These are phyloP conservation scores for Rhodotorula diobovata DNA, from an alignment of 768 basidiomycete species.

Conservation along the genomic window DNA sequence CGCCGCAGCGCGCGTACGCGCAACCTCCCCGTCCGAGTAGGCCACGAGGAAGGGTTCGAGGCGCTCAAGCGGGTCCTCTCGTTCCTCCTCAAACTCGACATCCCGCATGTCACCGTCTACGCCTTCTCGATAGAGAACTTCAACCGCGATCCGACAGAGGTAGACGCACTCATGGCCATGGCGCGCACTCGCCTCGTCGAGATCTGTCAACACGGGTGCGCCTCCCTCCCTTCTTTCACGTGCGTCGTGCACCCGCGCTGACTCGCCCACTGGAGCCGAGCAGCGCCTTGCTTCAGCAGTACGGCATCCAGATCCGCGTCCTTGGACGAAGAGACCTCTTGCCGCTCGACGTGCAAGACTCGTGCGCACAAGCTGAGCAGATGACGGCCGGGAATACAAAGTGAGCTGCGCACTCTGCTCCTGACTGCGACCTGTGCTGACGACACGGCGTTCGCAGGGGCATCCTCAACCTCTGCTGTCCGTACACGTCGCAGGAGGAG, in stretches of 20 bases:
- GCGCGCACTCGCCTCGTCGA: constrained; percentile 73
- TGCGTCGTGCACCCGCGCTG: not conserved
- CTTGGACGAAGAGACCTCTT: constrained; percentile 72
- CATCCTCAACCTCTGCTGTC: constrained; percentile 85
- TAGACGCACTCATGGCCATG: constrained; percentile 79
- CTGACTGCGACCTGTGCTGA: too few relatives aligned
- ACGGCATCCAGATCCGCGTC: constrained; percentile 79
- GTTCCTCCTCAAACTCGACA: constrained; percentile 70
- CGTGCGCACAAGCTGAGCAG: constrained; percentile 65
- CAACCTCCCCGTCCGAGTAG: constrained; percentile 46
- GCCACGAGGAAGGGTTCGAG: constrained; percentile 78
- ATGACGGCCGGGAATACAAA: constrained; percentile 68
- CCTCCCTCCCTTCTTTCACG: constrained; percentile 11
- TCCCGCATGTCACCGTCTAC: constrained; percentile 85
- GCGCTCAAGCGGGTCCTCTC: constrained; percentile 67
- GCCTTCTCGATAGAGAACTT: constrained; percentile 99
- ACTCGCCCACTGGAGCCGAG: too few relatives aligned
- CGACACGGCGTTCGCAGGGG: constrained; percentile 62
- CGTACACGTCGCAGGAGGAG: constrained; percentile 87
- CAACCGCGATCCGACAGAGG: constrained; percentile 76
- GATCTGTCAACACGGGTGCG: constrained; percentile 74
- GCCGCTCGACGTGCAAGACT: constrained; percentile 67
- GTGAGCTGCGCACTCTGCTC: constrained; percentile 55
- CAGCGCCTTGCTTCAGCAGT: constrained; percentile 72
- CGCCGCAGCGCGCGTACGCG: constrained; percentile 66